These are phyloP conservation scores for Candida nonsorbophila DNA, from an alignment of 805 yeast species.

Conservation along the genomic window DNA sequence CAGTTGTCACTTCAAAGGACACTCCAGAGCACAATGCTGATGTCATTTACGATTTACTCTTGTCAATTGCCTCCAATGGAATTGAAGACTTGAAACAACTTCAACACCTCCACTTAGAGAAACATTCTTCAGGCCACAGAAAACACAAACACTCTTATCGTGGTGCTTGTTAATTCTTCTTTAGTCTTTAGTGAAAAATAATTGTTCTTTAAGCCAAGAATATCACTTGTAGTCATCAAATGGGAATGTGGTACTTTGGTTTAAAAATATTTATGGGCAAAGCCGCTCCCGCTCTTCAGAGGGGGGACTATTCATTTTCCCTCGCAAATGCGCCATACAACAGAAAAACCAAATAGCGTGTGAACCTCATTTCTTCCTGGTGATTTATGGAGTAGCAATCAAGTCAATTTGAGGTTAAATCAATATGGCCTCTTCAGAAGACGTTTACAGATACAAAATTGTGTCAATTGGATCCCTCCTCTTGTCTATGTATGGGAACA, in stretches of 20 bases:
- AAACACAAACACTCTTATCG: slow-evolving; percentile 27
- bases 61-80: slow-evolving; percentile 54
- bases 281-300: too few species aligned
- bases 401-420: too few species aligned
- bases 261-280: too few species aligned
- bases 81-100: slow-evolving; percentile 29
- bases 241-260: too few species aligned
- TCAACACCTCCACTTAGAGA: slow-evolving; percentile 16
- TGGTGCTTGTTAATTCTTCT: slow-evolving; percentile 34
- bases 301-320: too few species aligned
- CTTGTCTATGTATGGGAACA: slow-evolving; percentile 51
- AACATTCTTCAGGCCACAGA: slow-evolving; percentile 14
- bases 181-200: too few species aligned
- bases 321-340: too few species aligned
- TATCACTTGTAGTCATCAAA: too few species aligned
- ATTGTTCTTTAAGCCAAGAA: too few species aligned
- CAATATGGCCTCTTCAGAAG: slow-evolving; percentile 5
- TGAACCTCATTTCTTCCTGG: too few species aligned
- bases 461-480: slow-evolving; percentile 49
- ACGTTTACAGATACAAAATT: slow-evolving; percentile 8
- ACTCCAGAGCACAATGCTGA: slow-evolving; percentile 19
- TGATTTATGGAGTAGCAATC: too few species aligned
- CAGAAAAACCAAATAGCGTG: too few species aligned
- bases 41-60: slow-evolving; percentile 44
- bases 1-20: slow-evolving; percentile 9